Evolutionary conservation across 2,329 filamentous ascomycete genomes (phyloP).

Genomic region (Talaromyces pinophilus): DNA sequence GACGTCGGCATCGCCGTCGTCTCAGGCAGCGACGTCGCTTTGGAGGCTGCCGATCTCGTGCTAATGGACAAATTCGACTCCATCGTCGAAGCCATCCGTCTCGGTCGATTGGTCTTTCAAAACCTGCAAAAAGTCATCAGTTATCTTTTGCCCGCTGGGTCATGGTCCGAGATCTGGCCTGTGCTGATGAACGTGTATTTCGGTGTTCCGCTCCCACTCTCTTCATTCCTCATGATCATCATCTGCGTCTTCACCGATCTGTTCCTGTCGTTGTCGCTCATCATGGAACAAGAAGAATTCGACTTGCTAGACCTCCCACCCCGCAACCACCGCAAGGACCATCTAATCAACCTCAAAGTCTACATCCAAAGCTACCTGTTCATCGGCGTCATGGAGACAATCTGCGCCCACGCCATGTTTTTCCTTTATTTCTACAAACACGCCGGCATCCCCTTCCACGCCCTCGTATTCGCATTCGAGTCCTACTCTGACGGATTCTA

Average conservation of each 20-base stretch:
- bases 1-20: conserved; percentile 40
- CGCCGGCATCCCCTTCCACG: conserved; percentile 51
- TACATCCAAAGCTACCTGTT: conserved; percentile 57
- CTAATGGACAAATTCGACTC: conserved; percentile 39
- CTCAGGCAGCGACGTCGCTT: conserved; percentile 44
- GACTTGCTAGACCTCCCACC: conserved; percentile 55
- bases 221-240: conserved; percentile 60
- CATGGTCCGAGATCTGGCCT: conserved; percentile 60
- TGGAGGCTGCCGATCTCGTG: conserved; percentile 44
- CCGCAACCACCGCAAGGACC: conserved; percentile 53
- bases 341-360: conserved; percentile 56
- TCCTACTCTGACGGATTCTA: conserved; percentile 52
- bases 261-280: conserved; percentile 54
- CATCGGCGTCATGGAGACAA: conserved; percentile 54
- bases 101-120: conserved; percentile 39
- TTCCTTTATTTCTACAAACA: conserved; percentile 56
- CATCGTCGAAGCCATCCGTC: conserved; percentile 37
- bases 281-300: conserved; percentile 60
- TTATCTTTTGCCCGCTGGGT: conserved; percentile 54
- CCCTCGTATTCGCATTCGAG: conserved; percentile 56
- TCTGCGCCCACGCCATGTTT: conserved; percentile 56
- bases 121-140: conserved; percentile 43
- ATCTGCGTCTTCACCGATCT: conserved; percentile 60
- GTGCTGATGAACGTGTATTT: conserved; percentile 60
- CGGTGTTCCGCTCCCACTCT: conserved; percentile 55